Conservation (phyloP, 129 eudicot genomes). For the Glebionis coronaria region DNA sequence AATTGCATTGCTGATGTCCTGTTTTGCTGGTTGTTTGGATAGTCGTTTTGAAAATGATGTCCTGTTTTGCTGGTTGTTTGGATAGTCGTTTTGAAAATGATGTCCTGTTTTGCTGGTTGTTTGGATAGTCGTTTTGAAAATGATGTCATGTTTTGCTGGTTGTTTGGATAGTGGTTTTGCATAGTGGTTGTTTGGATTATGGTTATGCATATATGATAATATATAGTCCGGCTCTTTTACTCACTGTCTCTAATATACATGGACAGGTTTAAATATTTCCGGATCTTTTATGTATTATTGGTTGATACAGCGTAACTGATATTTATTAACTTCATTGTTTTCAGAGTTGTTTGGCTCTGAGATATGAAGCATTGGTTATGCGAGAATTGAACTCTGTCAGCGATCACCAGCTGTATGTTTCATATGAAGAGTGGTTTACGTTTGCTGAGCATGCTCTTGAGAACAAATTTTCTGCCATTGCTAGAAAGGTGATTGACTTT, state of each 20-base stretch:
- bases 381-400: slow-evolving; percentile 49
- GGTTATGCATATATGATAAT: background rate
- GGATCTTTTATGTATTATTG: background rate
- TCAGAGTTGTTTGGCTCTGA: slow-evolving; percentile 81
- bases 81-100: background rate
- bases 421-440: slow-evolving; percentile 62
- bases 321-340: slow-evolving; percentile 3
- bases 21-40: background rate
- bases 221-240: too few species aligned
- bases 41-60: too few species aligned
- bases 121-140: too few species aligned
- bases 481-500: slow-evolving; percentile 47
- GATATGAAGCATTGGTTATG: slow-evolving; percentile 78
- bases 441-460: slow-evolving; percentile 75
- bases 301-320: slow-evolving; percentile 9
- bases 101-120: too few species aligned
- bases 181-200: background rate
- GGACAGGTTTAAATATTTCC: too few species aligned
- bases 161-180: background rate
- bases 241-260: too few species aligned
- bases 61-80: too few species aligned
- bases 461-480: slow-evolving; percentile 55
- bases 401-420: slow-evolving; percentile 50
- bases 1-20: background rate
- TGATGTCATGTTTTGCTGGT: slow-evolving; percentile 3